These are phyloP conservation scores for Datisca glomerata DNA, from an alignment of 306 rosid species.

Conservation along the genomic window DNA sequence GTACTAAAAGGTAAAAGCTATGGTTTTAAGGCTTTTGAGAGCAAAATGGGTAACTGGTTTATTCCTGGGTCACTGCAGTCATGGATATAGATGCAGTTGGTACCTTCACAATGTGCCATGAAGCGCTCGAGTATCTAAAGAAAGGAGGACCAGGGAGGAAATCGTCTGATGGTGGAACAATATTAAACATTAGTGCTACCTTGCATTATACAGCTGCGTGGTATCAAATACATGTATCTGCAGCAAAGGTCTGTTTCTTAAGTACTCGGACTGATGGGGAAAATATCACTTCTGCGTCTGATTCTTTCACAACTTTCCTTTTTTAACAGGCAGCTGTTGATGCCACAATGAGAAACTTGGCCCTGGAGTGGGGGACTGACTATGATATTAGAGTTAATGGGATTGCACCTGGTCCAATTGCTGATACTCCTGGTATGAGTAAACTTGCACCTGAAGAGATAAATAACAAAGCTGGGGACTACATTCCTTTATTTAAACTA, in stretches of 20 bases:
- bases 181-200: constrained; percentile 78
- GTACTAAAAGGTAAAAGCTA: too few species aligned
- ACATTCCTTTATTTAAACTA: constrained; percentile 47
- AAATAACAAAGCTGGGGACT: constrained; percentile 28
- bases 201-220: constrained; percentile 82
- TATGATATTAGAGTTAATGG: constrained; percentile 88
- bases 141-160: constrained; percentile 73
- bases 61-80: too few species aligned
- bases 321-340: constrained; percentile 82
- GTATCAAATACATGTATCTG: constrained; percentile 92
- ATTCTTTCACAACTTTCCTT: not conserved
- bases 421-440: constrained; percentile 79
- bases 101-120: constrained; percentile 88
- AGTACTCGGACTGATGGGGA: not conserved
- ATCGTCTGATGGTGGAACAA: constrained; percentile 52
- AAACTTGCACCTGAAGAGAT: constrained; percentile 74
- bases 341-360: constrained; percentile 87
- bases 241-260: constrained; percentile 62
- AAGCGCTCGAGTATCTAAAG: constrained; percentile 82
- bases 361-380: constrained; percentile 94
- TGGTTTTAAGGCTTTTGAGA: too few species aligned
- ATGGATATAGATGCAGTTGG: constrained; percentile 96
- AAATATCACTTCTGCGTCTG: constrained; percentile 4
- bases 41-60: too few species aligned
- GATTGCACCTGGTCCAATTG: constrained; percentile 89